Base-by-base conservation (phyloP, 2,329 filamentous ascomycete species). In the Magnaporthiopsis poae region DNA sequence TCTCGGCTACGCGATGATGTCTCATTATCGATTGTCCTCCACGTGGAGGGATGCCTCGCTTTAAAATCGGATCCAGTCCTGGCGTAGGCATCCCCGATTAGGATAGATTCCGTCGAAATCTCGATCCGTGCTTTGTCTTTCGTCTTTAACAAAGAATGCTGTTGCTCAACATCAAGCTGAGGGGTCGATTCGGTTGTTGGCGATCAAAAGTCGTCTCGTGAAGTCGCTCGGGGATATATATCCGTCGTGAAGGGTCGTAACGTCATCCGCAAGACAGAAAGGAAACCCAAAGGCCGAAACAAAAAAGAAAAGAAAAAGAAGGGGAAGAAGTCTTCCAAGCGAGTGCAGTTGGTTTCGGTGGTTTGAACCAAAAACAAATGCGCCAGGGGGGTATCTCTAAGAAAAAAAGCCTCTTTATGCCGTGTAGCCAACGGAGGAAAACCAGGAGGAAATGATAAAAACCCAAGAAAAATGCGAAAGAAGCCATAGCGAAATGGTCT, bases 251-350 rank as follows among this genome's bases (percentile, higher is more conserved):
- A 78, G 77, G 63, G 76, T 79, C 78, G 77, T 82, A 74, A 78
- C 78, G 46, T 78, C 75, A 78, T 78, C 78, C 80, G 76, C 79
- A 74, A 80, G 76, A 78, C 77, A 78, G 77, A 73, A 77, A 75
- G 74, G 73, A 68, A 63, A 68, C 66, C 59, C 73, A 72, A 74
- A 75, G 73, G 72, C 71, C 70, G 68, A 68, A 70, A 66, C 68
- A 74, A 73, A 70, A 70, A 74, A 70, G 70, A 72, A 70, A 74
- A 31, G 71, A 70, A 72, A 75, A 75, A 72, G 46, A 56, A 56
- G 46, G 46, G 46, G 2, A 73, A 75, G 71, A 70, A 72, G 75
- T 75, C 72, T 72, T 72, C 70, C 75, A 75, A 80, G 76, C 73
- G 77, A 77, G 74, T 72, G 75, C 74, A 39, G 52, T 25, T 59